These are phyloP conservation scores for Scedosporium boydii DNA, from an alignment of 2,329 filamentous ascomycete species.

Conservation along the genomic window DNA sequence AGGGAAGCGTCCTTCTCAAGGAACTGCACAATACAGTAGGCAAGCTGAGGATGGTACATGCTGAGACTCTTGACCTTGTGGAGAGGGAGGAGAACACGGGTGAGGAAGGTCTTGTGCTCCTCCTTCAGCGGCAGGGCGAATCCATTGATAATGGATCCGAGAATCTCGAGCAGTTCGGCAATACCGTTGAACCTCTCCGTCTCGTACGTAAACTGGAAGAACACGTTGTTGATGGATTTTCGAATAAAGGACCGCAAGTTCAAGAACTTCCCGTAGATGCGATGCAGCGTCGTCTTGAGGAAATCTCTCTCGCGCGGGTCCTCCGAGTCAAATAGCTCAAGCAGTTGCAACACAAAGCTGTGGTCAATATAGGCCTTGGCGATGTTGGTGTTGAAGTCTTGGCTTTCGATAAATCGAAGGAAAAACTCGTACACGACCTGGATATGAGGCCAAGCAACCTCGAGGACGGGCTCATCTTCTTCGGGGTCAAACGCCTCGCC, in stretches of 20 bases:
- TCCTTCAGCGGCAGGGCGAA: slow-evolving; percentile 96
- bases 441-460: slow-evolving; percentile 98
- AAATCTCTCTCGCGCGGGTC: slow-evolving; percentile 95
- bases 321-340: slow-evolving; percentile 98
- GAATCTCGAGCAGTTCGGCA: slow-evolving; percentile 88
- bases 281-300: slow-evolving; percentile 92
- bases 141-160: slow-evolving; percentile 98
- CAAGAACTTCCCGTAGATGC: slow-evolving; percentile 98
- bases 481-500: slow-evolving; percentile 97
- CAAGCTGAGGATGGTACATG: slow-evolving; percentile 98
- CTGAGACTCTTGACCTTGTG: slow-evolving; percentile 98
- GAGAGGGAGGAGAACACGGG: slow-evolving; percentile 80
- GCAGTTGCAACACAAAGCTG: slow-evolving; percentile 87
- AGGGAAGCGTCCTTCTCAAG: slow-evolving; percentile 94
- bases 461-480: slow-evolving; percentile 94
- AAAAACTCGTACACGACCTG: slow-evolving; percentile 99
- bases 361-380: slow-evolving; percentile 98
- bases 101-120: slow-evolving; percentile 97
- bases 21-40: slow-evolving; percentile 98
- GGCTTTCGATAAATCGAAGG: slow-evolving; percentile 95
- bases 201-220: slow-evolving; percentile 99
- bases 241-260: slow-evolving; percentile 96
- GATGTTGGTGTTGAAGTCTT: slow-evolving; percentile 99
- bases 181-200: slow-evolving; percentile 98
- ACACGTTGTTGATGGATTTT: slow-evolving; percentile 98